These are phyloP conservation scores for Lactifluus volemus DNA, from an alignment of 768 basidiomycete genomes.

Conservation along the genomic window DNA sequence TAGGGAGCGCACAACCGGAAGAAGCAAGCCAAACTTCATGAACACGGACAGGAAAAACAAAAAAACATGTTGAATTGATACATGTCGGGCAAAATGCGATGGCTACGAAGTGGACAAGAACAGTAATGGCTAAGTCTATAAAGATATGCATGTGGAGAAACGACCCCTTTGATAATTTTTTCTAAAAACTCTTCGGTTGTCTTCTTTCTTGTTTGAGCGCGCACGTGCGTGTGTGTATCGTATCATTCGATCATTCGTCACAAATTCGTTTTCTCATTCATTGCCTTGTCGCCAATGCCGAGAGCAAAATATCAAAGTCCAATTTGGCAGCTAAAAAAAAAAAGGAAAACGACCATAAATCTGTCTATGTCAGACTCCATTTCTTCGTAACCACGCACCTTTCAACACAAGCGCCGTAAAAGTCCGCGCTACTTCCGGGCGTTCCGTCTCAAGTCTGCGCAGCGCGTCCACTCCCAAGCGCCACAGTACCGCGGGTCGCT, in stretches of 20 bases:
- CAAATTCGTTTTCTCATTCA: not conserved
- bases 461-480: conserved; percentile 55
- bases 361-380: not conserved
- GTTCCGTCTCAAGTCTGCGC: conserved; percentile 53
- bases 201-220: not conserved
- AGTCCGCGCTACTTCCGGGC: conserved; percentile 52
- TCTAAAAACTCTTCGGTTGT: not conserved
- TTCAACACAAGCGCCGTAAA: conserved; percentile 68
- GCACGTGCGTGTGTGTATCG: too few relatives aligned
- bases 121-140: too few relatives aligned
- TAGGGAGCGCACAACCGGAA: too few relatives aligned
- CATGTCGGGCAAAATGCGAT: too few relatives aligned
- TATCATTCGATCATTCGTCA: not conserved
- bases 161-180: not conserved
- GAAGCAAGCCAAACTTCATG: too few relatives aligned
- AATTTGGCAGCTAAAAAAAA: conserved; percentile 54
- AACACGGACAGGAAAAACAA: too few relatives aligned
- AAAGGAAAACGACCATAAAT: too few relatives aligned
- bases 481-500: conserved; percentile 76
- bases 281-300: conserved; percentile 42
- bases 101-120: too few relatives aligned
- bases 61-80: too few relatives aligned
- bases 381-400: conserved; percentile 36
- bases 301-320: conserved; percentile 52
- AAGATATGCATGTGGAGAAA: too few relatives aligned